These are phyloP conservation scores for Ottelia alismoides DNA, from an alignment of 106 monocot genomes.

Conservation along the genomic window DNA sequence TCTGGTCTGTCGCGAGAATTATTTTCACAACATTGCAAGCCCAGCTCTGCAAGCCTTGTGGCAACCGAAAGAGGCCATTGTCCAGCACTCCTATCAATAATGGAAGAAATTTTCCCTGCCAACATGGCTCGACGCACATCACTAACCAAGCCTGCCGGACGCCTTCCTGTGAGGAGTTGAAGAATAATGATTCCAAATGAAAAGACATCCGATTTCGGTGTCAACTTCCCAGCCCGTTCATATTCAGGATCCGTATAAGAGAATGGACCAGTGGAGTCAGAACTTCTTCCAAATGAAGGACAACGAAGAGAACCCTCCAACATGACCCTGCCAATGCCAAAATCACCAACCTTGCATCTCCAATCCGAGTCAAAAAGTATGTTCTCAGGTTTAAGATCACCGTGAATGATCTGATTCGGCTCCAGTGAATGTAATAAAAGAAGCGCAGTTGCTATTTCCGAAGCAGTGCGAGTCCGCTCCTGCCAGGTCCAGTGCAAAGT, in stretches of 20 bases:
- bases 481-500: conserved; percentile 34
- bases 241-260: conserved; percentile 53
- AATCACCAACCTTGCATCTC: conserved; percentile 48
- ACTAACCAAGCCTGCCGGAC: conserved; percentile 27
- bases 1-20: conserved; percentile 28
- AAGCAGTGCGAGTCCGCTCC: conserved; percentile 26
- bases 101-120: conserved; percentile 19
- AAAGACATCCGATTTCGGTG: conserved; percentile 56
- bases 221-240: conserved; percentile 20
- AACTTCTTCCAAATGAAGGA: conserved; percentile 14
- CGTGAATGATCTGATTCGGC: conserved; percentile 63
- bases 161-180: conserved; percentile 59
- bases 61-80: conserved; percentile 56
- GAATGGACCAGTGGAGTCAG: conserved; percentile 24
- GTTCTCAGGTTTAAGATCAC: conserved; percentile 62
- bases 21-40: conserved; percentile 36
- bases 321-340: conserved; percentile 33
- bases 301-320: conserved; percentile 15
- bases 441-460: conserved; percentile 51
- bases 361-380: conserved; percentile 50
- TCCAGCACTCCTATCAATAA: conserved; percentile 59
- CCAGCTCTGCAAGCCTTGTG: conserved; percentile 54
- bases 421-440: conserved; percentile 60
- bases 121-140: conserved; percentile 38
- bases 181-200: conserved; percentile 68